Evolutionary conservation across 2,329 filamentous ascomycete genomes (phyloP).

Genomic region (Aspergillus candidus): DNA sequence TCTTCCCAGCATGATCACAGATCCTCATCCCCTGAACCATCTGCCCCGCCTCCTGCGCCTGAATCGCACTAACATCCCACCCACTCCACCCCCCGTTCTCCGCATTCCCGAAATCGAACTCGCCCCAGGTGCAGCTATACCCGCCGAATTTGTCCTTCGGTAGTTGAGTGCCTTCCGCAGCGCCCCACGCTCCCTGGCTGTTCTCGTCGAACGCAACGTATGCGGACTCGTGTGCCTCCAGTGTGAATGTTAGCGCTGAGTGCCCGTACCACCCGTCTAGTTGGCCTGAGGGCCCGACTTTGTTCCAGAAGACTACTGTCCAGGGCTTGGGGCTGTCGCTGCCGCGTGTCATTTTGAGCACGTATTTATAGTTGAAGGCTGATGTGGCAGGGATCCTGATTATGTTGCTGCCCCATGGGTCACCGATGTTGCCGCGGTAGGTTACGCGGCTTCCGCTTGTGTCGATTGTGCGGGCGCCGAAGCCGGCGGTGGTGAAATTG

Average conservation of each 20-base stretch:
- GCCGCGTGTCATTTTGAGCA: slow-evolving; percentile 27
- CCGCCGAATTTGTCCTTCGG: slow-evolving; percentile 26
- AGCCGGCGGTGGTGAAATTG: slow-evolving; percentile 20
- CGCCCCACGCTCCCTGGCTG: slow-evolving; percentile 33
- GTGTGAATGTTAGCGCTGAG: slow-evolving; percentile 26
- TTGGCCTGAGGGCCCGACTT: slow-evolving; percentile 29
- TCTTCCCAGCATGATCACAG: slow-evolving; percentile 19
- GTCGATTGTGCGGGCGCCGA: slow-evolving; percentile 25
- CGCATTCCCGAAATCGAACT: slow-evolving; percentile 31
- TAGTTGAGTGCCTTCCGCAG: slow-evolving; percentile 21
- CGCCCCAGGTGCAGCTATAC: slow-evolving; percentile 34
- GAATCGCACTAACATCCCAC: slow-evolving; percentile 36
- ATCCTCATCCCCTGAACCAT: slow-evolving; percentile 32
- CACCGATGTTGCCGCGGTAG: slow-evolving; percentile 33
- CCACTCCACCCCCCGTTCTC: slow-evolving; percentile 33
- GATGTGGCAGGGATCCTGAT: slow-evolving; percentile 27
- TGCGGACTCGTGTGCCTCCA: slow-evolving; percentile 25
- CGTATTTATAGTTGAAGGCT: slow-evolving; percentile 33
- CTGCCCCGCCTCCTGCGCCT: slow-evolving; percentile 25
- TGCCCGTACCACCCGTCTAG: slow-evolving; percentile 34
- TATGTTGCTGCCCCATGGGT: slow-evolving; percentile 38
- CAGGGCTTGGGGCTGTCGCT: slow-evolving; percentile 26
- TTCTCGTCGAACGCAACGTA: slow-evolving; percentile 36
- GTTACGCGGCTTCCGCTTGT: slow-evolving; percentile 15
- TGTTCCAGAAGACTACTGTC: slow-evolving; percentile 37